A percentile compares a stretch with the other conserved stretches of the same genome.
Conservation (phyloP, 371 early-diverging fungal genomes). For the Gilbertella persicaria region DNA sequence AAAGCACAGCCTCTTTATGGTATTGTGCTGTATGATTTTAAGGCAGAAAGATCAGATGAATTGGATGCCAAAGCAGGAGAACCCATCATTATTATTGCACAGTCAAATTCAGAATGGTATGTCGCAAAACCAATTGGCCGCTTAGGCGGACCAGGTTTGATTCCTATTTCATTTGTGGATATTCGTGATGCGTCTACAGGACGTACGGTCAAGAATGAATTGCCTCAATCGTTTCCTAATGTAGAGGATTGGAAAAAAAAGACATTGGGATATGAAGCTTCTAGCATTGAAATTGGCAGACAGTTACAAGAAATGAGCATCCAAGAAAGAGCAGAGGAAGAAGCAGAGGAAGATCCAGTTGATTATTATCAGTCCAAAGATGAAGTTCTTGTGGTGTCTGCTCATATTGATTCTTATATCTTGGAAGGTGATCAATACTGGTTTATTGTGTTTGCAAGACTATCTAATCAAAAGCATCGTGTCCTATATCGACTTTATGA, state of each 20-base stretch:
- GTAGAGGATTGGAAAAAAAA: conserved; percentile 80
- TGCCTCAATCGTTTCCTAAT: conserved; percentile 56
- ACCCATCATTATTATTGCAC: conserved; percentile 72
- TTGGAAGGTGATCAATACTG: conserved; percentile 66
- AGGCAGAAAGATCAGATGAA: conserved; percentile 73
- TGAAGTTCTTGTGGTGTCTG: conserved; percentile 35
- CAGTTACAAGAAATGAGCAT: conserved; percentile 23
- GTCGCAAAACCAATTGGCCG: conserved; percentile 71
- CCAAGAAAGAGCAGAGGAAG: neutral
- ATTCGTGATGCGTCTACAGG: conserved; percentile 55
- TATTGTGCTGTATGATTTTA: conserved; percentile 71
- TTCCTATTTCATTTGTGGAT: conserved; percentile 75
- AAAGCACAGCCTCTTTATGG: conserved; percentile 49
- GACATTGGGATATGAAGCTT: conserved; percentile 61
- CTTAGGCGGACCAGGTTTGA: conserved; percentile 69
- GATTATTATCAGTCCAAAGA: conserved; percentile 15
- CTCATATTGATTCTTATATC: conserved; percentile 42
- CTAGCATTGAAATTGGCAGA: conserved; percentile 53
- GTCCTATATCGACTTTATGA: conserved; percentile 75
- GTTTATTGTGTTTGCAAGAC: conserved; percentile 68
- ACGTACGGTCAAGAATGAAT: conserved; percentile 33
- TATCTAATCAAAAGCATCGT: conserved; percentile 53
- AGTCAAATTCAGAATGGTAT: conserved; percentile 77
- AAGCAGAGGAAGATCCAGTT: conserved; percentile 18
- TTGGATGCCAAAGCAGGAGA: conserved; percentile 68